phyloP scores from a whole-genome alignment of 176 grass and related monocot genomes.

The Carex parvula region DNA sequence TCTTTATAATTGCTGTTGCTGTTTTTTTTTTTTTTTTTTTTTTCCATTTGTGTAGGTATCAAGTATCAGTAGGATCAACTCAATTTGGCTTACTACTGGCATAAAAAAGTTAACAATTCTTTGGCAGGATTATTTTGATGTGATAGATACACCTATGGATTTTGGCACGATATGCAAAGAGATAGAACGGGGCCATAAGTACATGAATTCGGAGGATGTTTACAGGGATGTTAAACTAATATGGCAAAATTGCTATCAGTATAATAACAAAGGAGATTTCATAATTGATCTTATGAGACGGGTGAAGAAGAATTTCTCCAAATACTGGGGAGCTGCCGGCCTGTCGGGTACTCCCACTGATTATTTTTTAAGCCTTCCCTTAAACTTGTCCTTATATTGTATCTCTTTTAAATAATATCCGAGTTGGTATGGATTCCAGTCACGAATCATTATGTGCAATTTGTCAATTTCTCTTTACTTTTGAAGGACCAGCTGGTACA shows the following conservation, averaged over 20 bases:
- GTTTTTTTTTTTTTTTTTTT: background rate
- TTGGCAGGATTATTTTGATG: constrained; percentile 87
- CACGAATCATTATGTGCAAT: constrained; percentile 1
- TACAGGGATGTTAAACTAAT: constrained; percentile 87
- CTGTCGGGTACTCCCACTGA: constrained; percentile 53
- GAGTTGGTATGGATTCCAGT: constrained; percentile 7
- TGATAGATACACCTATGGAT: constrained; percentile 98
- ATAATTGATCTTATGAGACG: constrained; percentile 97
- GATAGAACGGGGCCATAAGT: constrained; percentile 67
- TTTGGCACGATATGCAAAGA: constrained; percentile 89
- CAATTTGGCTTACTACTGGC: background rate
- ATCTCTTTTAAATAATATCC: background rate
- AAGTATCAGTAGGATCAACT: background rate
- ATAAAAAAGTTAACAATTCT: background rate
- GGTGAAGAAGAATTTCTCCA: constrained; percentile 94
- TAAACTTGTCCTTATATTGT: background rate
- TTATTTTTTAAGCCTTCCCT: constrained; percentile 41
- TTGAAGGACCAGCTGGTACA: constrained; percentile 16
- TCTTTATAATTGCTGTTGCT: constrained; percentile 13
- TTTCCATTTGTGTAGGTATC: background rate
- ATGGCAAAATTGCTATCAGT: constrained; percentile 89
- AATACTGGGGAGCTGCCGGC: constrained; percentile 79
- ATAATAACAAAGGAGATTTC: constrained; percentile 98
- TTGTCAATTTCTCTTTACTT: constrained; percentile 15
- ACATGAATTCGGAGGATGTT: constrained; percentile 89